Conservation (phyloP, 768 basidiomycete species). For the Asterophora lycoperdoides region DNA sequence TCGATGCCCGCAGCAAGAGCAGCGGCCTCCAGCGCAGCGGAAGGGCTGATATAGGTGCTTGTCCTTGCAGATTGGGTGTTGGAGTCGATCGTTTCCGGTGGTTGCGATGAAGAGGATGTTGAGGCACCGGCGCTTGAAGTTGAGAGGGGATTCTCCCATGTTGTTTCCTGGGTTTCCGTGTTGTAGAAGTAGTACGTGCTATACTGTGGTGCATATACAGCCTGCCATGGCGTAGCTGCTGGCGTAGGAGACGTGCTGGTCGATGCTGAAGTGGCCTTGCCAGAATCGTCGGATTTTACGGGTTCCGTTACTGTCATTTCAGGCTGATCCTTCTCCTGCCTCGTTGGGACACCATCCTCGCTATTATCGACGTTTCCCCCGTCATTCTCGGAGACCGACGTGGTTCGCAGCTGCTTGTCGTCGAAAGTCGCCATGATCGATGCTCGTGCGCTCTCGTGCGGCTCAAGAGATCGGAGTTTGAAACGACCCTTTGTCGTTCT, state of each 20-base stretch:
- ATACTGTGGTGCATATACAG: conserved; percentile 72
- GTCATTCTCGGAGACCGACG: not conserved
- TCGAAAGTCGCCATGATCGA: not conserved
- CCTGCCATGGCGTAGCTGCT: conserved; percentile 83
- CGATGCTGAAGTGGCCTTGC: not conserved
- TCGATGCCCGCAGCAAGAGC: conserved; percentile 80
- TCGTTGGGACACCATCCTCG: not conserved
- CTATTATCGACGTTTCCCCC: not conserved
- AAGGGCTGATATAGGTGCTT: conserved; percentile 30
- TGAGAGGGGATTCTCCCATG: conserved; percentile 79
- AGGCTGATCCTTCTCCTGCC: not conserved
- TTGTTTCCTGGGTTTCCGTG: conserved; percentile 68
- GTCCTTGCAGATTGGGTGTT: conserved; percentile 7
- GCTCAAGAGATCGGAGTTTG: conserved; percentile 4
- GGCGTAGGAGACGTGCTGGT: not conserved
- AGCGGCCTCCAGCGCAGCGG: conserved; percentile 59
- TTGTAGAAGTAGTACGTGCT: conserved; percentile 88
- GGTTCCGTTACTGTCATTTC: not conserved
- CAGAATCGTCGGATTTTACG: not conserved
- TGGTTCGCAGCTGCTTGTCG: not conserved
- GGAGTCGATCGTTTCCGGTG: conserved; percentile 16
- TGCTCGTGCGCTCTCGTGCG: too few species aligned
- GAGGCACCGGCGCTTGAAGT: conserved; percentile 14
- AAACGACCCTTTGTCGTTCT: too few species aligned
- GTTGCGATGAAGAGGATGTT: conserved; percentile 20